Evolutionary conservation across 441 rosid species (phyloP).

Genomic region (Hura crepitans): DNA sequence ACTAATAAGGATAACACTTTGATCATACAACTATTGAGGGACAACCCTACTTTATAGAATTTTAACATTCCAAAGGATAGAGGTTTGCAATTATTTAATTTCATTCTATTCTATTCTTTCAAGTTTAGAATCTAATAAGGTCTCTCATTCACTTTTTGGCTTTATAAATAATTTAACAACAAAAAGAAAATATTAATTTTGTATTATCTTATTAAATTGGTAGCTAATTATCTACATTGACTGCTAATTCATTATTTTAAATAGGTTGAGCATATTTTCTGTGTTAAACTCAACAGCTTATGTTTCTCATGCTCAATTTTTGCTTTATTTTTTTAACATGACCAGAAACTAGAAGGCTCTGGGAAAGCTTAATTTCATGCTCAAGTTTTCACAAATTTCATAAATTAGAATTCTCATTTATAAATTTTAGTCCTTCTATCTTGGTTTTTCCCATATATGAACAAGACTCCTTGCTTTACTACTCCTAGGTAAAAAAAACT

Average conservation of each 20-base stretch:
- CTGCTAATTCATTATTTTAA: neutral
- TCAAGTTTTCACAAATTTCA: too few relatives aligned
- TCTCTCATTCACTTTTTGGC: neutral
- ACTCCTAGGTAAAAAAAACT: too few relatives aligned
- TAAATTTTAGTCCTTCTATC: too few relatives aligned
- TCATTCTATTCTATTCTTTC: neutral
- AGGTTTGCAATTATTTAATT: conserved; percentile 3
- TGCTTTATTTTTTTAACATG: conserved; percentile 21
- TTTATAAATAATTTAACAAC: neutral
- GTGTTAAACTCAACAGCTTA: too few relatives aligned
- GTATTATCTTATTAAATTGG: neutral
- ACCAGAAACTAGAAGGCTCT: conserved; percentile 22
- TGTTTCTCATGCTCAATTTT: neutral
- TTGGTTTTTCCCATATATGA: too few relatives aligned
- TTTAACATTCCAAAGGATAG: conserved; percentile 25
- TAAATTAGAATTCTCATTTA: too few relatives aligned
- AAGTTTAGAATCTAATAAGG: neutral
- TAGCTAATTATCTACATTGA: neutral
- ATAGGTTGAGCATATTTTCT: neutral
- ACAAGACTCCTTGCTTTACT: too few relatives aligned
- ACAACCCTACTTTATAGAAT: conserved; percentile 28
- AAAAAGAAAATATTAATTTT: neutral
- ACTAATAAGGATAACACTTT: conserved; percentile 30
- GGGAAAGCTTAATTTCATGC: too few relatives aligned
- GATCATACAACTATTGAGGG: conserved; percentile 28